Conservation (phyloP, 106 monocot species). For the Apostasia ramifera region DNA sequence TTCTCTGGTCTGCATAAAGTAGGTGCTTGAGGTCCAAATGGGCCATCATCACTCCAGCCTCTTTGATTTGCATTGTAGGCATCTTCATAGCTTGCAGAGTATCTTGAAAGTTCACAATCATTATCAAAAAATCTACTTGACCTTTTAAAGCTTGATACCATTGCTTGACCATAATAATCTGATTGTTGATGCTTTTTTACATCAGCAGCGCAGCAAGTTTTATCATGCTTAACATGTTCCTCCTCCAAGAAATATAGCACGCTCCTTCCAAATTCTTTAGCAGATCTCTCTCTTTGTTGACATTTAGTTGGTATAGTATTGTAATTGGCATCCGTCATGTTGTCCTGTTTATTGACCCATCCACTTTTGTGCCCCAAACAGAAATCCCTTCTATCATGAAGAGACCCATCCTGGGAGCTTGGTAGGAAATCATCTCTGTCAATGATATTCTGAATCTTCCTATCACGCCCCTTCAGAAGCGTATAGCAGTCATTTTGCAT, state of each 20-base stretch:
- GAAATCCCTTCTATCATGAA: background rate
- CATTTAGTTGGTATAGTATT: background rate
- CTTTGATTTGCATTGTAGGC: background rate
- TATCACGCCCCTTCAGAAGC: background rate
- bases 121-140: slow-evolving; percentile 2
- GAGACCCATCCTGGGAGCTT: background rate
- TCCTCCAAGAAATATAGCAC: background rate
- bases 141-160: background rate
- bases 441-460: background rate
- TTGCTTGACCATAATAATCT: slow-evolving; percentile 3
- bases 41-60: slow-evolving; percentile 4
- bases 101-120: slow-evolving; percentile 5
- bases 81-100: slow-evolving; percentile 11
- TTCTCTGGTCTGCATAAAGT: slow-evolving; percentile 13
- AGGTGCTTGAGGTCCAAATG: background rate
- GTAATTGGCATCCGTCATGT: slow-evolving; percentile 1
- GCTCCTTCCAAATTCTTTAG: slow-evolving; percentile 6
- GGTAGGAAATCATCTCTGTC: background rate
- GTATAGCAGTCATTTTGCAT: background rate
- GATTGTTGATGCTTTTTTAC: slow-evolving; percentile 13
- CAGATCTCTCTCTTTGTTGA: slow-evolving; percentile 6
- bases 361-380: background rate
- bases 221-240: slow-evolving; percentile 1
- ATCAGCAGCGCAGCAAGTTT: background rate
- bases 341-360: background rate